These are phyloP conservation scores for Vitis rotundifolia DNA, from an alignment of 164 flowering plant species.

Conservation along the genomic window DNA sequence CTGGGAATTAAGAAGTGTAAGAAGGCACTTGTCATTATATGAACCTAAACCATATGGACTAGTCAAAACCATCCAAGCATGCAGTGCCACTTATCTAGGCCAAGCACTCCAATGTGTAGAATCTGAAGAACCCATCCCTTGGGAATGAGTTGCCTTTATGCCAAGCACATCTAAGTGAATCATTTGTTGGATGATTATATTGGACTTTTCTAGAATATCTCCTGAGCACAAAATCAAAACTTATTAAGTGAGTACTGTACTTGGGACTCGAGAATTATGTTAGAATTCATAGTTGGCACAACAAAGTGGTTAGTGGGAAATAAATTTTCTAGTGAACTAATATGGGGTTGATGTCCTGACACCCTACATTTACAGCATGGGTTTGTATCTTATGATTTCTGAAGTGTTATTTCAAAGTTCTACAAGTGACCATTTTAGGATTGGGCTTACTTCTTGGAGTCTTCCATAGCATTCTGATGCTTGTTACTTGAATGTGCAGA, in stretches of 20 bases:
- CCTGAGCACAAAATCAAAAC: too few relatives aligned
- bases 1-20: neutral
- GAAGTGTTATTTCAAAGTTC: too few relatives aligned
- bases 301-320: neutral
- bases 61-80: neutral
- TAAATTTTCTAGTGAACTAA: neutral
- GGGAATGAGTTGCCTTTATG: neutral
- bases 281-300: neutral
- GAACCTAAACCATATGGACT: neutral
- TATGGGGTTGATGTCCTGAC: neutral
- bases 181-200: neutral
- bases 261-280: neutral
- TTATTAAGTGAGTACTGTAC: neutral
- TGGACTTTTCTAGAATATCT: neutral
- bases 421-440: neutral
- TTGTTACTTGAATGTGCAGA: conserved; percentile 41
- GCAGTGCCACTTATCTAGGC: neutral
- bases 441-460: too few relatives aligned
- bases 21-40: neutral
- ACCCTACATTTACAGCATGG: neutral
- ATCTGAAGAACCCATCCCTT: neutral
- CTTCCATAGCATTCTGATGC: neutral
- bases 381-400: too few relatives aligned
- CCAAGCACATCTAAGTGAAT: neutral
- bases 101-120: neutral